Conservation (phyloP, 1,284 basidiomycete species). For the Papiliotrema terrestris region DNA sequence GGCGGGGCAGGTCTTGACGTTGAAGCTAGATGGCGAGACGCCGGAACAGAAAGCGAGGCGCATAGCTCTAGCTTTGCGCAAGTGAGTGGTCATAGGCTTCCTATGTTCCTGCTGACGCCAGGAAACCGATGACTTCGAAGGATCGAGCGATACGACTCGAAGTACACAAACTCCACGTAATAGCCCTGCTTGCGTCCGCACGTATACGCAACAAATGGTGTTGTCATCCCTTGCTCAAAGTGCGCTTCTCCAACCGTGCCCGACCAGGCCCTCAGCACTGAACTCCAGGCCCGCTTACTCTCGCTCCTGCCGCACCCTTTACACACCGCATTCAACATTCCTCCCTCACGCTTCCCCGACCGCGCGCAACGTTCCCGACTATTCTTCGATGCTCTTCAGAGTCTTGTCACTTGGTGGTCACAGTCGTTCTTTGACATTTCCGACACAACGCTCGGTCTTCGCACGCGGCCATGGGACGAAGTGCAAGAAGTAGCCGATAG, state of each 20-base stretch:
- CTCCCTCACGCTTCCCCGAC: constrained; percentile 77
- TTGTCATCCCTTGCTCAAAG: constrained; percentile 78
- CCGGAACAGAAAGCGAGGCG: constrained; percentile 39
- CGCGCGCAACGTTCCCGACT: constrained; percentile 71
- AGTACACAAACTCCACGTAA: constrained; percentile 81
- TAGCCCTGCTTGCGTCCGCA: constrained; percentile 72
- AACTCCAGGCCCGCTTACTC: constrained; percentile 59
- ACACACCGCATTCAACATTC: constrained; percentile 76
- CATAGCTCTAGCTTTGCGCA: constrained; percentile 36
- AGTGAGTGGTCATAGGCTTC: constrained; percentile 21
- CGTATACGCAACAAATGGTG: constrained; percentile 77
- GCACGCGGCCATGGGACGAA: constrained; percentile 69
- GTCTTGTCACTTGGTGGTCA: constrained; percentile 79
- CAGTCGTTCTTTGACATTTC: constrained; percentile 61
- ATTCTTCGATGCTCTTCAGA: constrained; percentile 73
- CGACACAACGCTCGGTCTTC: constrained; percentile 52
- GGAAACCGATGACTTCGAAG: constrained; percentile 48
- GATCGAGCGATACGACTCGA: constrained; percentile 71
- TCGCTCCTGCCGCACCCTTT: constrained; percentile 75
- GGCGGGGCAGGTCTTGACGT: constrained; percentile 30
- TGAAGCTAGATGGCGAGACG: constrained; percentile 44
- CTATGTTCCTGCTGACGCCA: constrained; percentile 6
- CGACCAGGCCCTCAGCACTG: no score
- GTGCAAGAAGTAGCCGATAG: constrained; percentile 42
- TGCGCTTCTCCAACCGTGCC: constrained; percentile 41